These are phyloP conservation scores for Cutaneotrichosporon sp. DNA, from an alignment of 1,284 basidiomycete genomes.

Conservation along the genomic window DNA sequence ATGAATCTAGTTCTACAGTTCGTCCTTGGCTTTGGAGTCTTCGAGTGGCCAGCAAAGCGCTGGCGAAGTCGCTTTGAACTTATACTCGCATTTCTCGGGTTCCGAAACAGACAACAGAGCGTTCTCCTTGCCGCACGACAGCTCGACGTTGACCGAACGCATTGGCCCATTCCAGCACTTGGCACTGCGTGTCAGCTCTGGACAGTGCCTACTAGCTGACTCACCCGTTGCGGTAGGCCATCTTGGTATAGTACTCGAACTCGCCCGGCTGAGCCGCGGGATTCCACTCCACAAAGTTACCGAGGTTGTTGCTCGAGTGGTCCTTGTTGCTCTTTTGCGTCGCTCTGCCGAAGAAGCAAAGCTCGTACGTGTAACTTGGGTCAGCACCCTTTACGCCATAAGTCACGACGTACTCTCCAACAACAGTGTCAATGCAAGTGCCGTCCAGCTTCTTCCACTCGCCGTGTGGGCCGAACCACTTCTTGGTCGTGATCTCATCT, in stretches of 20 bases:
- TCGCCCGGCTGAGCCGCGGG: constrained; percentile 56
- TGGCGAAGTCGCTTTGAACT: constrained; percentile 78
- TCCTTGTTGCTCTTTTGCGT: constrained; percentile 85
- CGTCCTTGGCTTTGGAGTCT: constrained; percentile 25
- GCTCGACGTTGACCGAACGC: constrained; percentile 60
- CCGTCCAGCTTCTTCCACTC: constrained; percentile 95
- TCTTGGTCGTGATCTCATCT: constrained; percentile 46
- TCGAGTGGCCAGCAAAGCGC: constrained; percentile 73
- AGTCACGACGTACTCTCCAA: constrained; percentile 81
- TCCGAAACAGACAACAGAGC: constrained; percentile 75
- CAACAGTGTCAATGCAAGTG: constrained; percentile 71
- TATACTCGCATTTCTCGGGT: constrained; percentile 95
- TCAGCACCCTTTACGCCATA: constrained; percentile 4
- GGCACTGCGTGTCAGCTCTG: constrained; percentile 43
- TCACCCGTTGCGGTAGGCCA: constrained; percentile 71
- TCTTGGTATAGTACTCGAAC: constrained; percentile 70
- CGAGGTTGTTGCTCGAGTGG: constrained; percentile 71
- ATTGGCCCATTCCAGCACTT: constrained; percentile 98
- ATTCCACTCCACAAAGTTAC: constrained; percentile 75
- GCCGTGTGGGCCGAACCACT: constrained; percentile 73
- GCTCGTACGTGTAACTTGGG: constrained; percentile 83
- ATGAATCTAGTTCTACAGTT: constrained; percentile 24
- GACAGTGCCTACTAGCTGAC: background rate
- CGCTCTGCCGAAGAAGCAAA: constrained; percentile 87
- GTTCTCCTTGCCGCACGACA: constrained; percentile 83